Evolutionary conservation across 148 eudicot species (phyloP).

Genomic region (Rhododendron ovatum): DNA sequence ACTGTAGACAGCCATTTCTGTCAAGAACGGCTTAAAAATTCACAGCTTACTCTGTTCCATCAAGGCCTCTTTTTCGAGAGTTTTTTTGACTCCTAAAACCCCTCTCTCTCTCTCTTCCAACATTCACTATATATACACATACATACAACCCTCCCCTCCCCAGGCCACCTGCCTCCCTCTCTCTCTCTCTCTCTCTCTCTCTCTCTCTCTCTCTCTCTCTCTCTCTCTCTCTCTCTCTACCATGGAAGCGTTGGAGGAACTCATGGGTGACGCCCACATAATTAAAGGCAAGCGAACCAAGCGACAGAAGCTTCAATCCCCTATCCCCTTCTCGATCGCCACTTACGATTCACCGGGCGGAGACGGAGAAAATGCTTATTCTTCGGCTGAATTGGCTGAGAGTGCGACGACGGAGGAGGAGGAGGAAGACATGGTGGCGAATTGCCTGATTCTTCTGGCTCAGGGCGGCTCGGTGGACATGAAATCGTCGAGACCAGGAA

Average conservation of each 20-base stretch:
- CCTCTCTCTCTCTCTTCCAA: not conserved
- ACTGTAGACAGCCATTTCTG: not conserved
- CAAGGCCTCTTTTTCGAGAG: not conserved
- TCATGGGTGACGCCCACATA: constrained; percentile 7
- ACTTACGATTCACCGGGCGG: constrained; percentile 3
- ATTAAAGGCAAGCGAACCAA: constrained; percentile 58
- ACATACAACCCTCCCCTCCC: not conserved
- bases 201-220: not conserved
- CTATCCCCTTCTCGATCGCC: constrained; percentile 34
- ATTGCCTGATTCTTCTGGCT: constrained; percentile 48
- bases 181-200: not conserved
- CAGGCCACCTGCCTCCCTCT: not conserved
- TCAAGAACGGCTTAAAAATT: not conserved
- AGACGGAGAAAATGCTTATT: not conserved
- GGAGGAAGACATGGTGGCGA: constrained; percentile 53
- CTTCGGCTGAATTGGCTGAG: constrained; percentile 4
- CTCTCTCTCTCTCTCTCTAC: not conserved
- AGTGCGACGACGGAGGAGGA: constrained; percentile 32
- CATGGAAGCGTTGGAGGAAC: constrained; percentile 17
- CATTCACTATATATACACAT: not conserved
- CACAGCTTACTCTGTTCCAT: not conserved
- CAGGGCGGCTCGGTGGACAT: constrained; percentile 22
- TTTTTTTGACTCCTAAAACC: not conserved
- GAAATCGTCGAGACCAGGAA: not conserved
- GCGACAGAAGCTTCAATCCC: constrained; percentile 46